Evolutionary conservation across 192 early-diverging fungal genomes (phyloP).

Genomic region (Gonapodya sp.): DNA sequence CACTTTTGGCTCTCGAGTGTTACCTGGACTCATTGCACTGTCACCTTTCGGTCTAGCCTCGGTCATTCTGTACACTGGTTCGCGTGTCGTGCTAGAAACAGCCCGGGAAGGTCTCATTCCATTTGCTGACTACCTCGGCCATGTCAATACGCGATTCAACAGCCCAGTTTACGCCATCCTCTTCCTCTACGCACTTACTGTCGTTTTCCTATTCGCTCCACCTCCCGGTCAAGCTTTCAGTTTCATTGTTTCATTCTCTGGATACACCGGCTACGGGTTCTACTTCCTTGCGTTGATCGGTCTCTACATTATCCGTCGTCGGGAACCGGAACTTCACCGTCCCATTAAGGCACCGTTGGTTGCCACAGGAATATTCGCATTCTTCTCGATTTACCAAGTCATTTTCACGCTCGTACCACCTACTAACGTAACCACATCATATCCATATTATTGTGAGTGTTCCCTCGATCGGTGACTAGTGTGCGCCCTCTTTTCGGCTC

Average conservation of each 20-base stretch:
- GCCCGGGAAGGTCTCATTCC: slow-evolving; percentile 43
- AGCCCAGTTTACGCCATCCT: background rate
- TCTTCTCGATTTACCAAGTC: slow-evolving; percentile 36
- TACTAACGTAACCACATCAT: slow-evolving; percentile 4
- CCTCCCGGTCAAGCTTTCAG: slow-evolving; percentile 52
- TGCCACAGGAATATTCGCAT: slow-evolving; percentile 32
- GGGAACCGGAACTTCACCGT: slow-evolving; percentile 29
- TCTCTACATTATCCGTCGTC: slow-evolving; percentile 33
- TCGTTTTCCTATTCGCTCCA: slow-evolving; percentile 42
- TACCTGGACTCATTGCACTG: slow-evolving; percentile 42
- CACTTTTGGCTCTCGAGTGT: slow-evolving; percentile 31
- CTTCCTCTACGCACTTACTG: slow-evolving; percentile 17
- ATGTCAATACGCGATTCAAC: slow-evolving; percentile 23
- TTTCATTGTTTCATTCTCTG: slow-evolving; percentile 45
- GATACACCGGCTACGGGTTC: slow-evolving; percentile 53
- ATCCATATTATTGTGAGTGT: background rate
- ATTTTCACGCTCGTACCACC: slow-evolving; percentile 49
- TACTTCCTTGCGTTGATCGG: slow-evolving; percentile 45
- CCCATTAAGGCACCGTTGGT: slow-evolving; percentile 38
- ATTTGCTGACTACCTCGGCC: slow-evolving; percentile 25
- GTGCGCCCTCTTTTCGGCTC: background rate
- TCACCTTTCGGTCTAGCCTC: slow-evolving; percentile 40
- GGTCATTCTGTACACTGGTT: slow-evolving; percentile 39
- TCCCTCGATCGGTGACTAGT: too few species aligned
- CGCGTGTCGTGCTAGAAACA: slow-evolving; percentile 40